Base-by-base conservation (phyloP, 495 filamentous ascomycete genomes). In the Oidiodendron maius region DNA sequence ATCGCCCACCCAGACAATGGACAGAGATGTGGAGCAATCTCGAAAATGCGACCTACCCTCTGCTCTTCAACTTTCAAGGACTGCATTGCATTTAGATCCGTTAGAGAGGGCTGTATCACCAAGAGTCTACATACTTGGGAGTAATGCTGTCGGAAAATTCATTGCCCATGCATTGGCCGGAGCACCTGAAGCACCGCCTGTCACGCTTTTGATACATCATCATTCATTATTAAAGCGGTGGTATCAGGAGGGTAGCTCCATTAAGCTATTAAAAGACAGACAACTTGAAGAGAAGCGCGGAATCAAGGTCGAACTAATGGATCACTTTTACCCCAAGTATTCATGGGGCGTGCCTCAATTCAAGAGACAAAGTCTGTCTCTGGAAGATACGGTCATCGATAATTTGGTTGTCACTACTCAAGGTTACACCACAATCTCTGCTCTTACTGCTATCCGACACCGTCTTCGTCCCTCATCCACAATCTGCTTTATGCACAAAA, bases 401-500 rank as follows among this genome's bases (percentile, higher is more conserved):
- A 84, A 88, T 58, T 72, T 97, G 26, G 79, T 98, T 42, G 70
- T 97, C 20, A 80, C 84, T 2, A 72, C 76, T 10, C 79, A 87
- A 52, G 70, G 81, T 0, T 64, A 73, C 4, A 55, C 71, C 11
- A 81, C 80, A 0, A 53, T 80, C 9, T 53, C 67, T 2, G 81
- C 82, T 2, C 58, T 97, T 15, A 48, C 61, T 21, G 51, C 62
- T 1, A 70, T 96, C 35, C 63, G 62, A 4, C 72, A 87, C 51
- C 76, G 89, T 8, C 68, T 98, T n/a, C 78, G 78, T 25, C 66
- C 71, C 3, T 67, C 77, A 12, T 89, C 89, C 2, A 91, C 90
- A 0, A 75, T 98, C 24, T 73, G 85, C 32, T 78, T 98, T 18
- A 58, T 95, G 3, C 86, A 94, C 44, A 87, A 91, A 40, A 90